These are phyloP conservation scores for Blumeria graminis DNA, from an alignment of 2,329 filamentous ascomycete genomes.

Conservation along the genomic window DNA sequence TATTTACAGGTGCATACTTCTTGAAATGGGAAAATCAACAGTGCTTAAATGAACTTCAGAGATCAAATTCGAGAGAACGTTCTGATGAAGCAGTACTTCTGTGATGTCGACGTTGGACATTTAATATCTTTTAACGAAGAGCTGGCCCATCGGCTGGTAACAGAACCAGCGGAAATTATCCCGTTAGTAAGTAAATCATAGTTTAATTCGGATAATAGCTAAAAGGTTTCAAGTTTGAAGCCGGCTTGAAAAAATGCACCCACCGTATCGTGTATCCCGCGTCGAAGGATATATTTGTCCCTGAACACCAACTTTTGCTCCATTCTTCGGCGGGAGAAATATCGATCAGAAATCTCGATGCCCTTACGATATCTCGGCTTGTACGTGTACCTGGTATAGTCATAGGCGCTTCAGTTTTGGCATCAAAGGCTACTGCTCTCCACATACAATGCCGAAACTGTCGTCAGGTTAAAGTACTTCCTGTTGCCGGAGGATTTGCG, in stretches of 20 bases:
- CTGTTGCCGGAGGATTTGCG: conserved; percentile 64
- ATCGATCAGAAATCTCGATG: conserved; percentile 83
- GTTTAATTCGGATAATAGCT: not conserved
- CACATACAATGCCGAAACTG: conserved; percentile 79
- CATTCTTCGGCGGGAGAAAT: conserved; percentile 80
- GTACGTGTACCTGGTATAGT: conserved; percentile 93
- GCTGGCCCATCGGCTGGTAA: conserved; percentile 68
- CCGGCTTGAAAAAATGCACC: conserved; percentile 71
- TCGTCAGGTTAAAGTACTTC: conserved; percentile 42
- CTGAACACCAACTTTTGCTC: conserved; percentile 81
- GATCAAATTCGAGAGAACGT: conserved; percentile 92
- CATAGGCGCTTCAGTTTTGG: conserved; percentile 88
- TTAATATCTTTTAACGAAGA: conserved; percentile 93
- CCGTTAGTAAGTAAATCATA: conserved; percentile 45
- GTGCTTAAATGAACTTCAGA: conserved; percentile 25
- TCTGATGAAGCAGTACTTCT: conserved; percentile 79
- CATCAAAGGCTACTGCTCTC: conserved; percentile 76
- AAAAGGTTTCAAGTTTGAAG: conserved; percentile 46
- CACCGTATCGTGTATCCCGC: conserved; percentile 80
- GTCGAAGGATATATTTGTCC: conserved; percentile 39
- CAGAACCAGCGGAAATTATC: conserved; percentile 78
- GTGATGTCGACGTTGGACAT: conserved; percentile 87
- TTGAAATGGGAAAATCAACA: not conserved
- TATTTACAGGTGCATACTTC: conserved; percentile 53
- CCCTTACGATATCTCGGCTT: conserved; percentile 77